These are phyloP conservation scores for Pseudogymnoascus pannorum DNA, from an alignment of 2,329 filamentous ascomycete species.

Conservation along the genomic window DNA sequence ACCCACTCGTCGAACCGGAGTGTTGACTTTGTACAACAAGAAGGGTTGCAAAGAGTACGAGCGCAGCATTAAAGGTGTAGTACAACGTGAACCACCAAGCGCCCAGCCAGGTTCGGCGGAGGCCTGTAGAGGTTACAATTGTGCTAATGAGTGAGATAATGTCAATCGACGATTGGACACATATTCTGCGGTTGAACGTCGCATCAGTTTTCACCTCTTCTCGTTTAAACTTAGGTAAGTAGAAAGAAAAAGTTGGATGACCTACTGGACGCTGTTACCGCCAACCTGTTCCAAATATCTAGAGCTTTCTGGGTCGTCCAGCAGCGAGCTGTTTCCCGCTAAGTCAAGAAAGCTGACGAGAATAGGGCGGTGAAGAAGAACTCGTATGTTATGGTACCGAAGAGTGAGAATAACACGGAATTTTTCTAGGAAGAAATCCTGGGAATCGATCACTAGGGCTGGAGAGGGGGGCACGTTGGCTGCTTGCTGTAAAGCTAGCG, in stretches of 20 bases:
- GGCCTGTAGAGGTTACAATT: conserved; percentile 20
- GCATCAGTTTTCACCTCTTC: conserved; percentile 10
- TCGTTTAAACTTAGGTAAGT: conserved; percentile 25
- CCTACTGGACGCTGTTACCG: conserved; percentile 25
- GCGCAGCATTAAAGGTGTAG: conserved; percentile 26
- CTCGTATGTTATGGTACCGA: conserved; percentile 35
- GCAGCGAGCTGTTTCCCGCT: conserved; percentile 20
- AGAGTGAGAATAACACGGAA: conserved; percentile 38
- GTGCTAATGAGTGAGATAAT: conserved; percentile 30
- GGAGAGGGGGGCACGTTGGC: conserved; percentile 20
- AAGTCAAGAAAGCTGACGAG: conserved; percentile 33
- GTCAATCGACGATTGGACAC: conserved; percentile 27
- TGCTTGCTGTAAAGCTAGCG: conserved; percentile 23
- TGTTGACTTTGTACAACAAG: not conserved
- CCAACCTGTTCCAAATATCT: conserved; percentile 24
- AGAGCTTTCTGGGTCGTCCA: conserved; percentile 7
- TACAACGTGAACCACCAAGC: conserved; percentile 37
- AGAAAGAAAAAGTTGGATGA: not conserved
- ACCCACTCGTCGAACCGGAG: conserved; percentile 1
- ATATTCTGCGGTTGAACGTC: conserved; percentile 17
- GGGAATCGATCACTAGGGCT: conserved; percentile 14
- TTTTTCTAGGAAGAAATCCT: conserved; percentile 18
- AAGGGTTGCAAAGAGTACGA: conserved; percentile 14
- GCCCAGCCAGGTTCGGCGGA: conserved; percentile 23
- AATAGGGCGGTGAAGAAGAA: conserved; percentile 36